Evolutionary conservation across 129 eudicot species (phyloP).

Genomic region (Escallonia rubra): DNA sequence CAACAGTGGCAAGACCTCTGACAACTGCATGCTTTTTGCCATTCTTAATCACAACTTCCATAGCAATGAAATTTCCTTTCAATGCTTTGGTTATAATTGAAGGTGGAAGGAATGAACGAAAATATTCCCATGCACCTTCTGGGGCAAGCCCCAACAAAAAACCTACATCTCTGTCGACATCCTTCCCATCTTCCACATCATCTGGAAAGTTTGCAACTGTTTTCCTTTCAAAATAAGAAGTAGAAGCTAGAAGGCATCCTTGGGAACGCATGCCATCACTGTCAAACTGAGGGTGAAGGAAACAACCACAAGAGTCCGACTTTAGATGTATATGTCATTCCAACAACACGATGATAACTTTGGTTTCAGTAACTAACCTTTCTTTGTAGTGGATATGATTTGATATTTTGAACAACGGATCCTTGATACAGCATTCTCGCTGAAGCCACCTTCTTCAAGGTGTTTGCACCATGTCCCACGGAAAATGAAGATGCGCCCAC

Average conservation of each 20-base stretch:
- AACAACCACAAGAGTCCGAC: background rate
- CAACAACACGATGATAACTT: conserved; percentile 7
- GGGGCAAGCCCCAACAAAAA: conserved; percentile 79
- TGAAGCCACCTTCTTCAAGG: conserved; percentile 73
- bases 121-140: conserved; percentile 89
- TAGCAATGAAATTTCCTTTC: conserved; percentile 58
- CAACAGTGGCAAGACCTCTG: conserved; percentile 76
- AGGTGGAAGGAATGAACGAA: conserved; percentile 83
- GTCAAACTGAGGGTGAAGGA: conserved; percentile 44
- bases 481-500: conserved; percentile 90
- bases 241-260: conserved; percentile 64
- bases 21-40: conserved; percentile 89
- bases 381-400: conserved; percentile 57
- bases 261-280: conserved; percentile 37
- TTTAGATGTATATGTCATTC: background rate
- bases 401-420: conserved; percentile 42
- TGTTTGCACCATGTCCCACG: conserved; percentile 66
- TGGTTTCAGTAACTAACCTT: conserved; percentile 40
- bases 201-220: conserved; percentile 34
- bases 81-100: conserved; percentile 62
- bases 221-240: conserved; percentile 71
- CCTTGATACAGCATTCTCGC: conserved; percentile 84
- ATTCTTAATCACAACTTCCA: conserved; percentile 72
- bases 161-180: conserved; percentile 60
- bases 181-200: conserved; percentile 39